A percentile compares a stretch with the other conserved stretches of the same genome.
Conservation (phyloP, 1,284 basidiomycete species). For the Microstroma glucosiphilum region DNA sequence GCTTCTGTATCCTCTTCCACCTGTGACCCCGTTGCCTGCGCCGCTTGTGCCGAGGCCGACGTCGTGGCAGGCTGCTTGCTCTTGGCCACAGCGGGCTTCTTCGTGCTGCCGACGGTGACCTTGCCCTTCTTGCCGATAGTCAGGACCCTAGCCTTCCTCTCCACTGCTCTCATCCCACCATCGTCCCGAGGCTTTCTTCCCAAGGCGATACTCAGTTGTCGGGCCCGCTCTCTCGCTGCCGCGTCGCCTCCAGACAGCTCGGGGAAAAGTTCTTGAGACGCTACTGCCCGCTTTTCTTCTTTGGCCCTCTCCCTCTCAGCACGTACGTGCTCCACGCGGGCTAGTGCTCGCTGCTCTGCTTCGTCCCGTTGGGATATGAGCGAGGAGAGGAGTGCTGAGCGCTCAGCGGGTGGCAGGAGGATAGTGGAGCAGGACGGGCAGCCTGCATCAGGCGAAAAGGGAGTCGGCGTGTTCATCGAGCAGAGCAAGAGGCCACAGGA, state of each 20-base stretch:
- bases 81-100: background rate
- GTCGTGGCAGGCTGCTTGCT: background rate
- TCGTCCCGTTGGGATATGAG: background rate
- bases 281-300: background rate
- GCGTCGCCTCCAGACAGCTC: background rate
- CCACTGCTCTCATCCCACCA: background rate
- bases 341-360: background rate
- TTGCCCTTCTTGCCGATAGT: constrained; percentile 1
- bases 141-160: background rate
- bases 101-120: background rate
- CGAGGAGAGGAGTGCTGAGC: background rate
- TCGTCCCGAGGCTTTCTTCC: background rate
- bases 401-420: background rate
- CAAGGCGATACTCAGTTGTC: background rate
- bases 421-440: background rate
- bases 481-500: background rate
- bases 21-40: no score
- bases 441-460: background rate
- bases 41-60: no score
- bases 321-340: background rate
- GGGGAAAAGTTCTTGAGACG: background rate
- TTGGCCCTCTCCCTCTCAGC: background rate
- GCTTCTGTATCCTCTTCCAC: no score
- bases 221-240: background rate
- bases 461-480: background rate